Percentiles rank a stretch among this genome's conserved stretches.
Conservation (phyloP, 371 early-diverging fungal species). For the Mucor circinelloides region DNA sequence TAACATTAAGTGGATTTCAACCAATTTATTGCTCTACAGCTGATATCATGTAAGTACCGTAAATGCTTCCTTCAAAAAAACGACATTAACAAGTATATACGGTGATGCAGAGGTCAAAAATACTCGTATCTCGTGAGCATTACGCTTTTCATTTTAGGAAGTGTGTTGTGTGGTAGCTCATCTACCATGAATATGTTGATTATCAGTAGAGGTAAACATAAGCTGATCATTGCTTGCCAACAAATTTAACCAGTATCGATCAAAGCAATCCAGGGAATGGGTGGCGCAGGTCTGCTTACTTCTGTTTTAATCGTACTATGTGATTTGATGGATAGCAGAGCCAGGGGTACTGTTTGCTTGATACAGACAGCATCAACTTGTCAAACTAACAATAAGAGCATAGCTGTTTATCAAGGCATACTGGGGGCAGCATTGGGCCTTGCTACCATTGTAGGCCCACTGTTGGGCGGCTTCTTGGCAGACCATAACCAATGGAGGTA, state of each 20-base stretch:
- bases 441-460: not conserved
- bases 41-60: constrained; percentile 53
- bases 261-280: constrained; percentile 19
- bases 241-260: not conserved
- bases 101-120: not conserved
- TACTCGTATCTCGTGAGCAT: not conserved
- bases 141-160: constrained; percentile 37
- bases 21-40: constrained; percentile 61
- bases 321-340: constrained; percentile 49
- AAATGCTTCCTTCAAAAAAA: constrained; percentile 42
- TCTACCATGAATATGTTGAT: constrained; percentile 58
- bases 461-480: not conserved
- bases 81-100: not conserved
- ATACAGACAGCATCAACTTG: not conserved
- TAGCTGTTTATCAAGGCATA: not conserved
- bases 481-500: not conserved
- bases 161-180: constrained; percentile 59
- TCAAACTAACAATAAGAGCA: not conserved
- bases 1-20: constrained; percentile 64
- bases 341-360: constrained; percentile 8
- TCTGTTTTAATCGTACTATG: constrained; percentile 74
- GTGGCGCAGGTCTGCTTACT: constrained; percentile 59
- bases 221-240: not conserved
- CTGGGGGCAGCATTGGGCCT: not conserved
- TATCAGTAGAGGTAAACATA: constrained; percentile 29